A percentile compares a stretch with the other conserved stretches of the same genome.
Evolutionary conservation across 78 protist species (phyloP).

Genomic region (Mastigamoeba balamuthi): DNA sequence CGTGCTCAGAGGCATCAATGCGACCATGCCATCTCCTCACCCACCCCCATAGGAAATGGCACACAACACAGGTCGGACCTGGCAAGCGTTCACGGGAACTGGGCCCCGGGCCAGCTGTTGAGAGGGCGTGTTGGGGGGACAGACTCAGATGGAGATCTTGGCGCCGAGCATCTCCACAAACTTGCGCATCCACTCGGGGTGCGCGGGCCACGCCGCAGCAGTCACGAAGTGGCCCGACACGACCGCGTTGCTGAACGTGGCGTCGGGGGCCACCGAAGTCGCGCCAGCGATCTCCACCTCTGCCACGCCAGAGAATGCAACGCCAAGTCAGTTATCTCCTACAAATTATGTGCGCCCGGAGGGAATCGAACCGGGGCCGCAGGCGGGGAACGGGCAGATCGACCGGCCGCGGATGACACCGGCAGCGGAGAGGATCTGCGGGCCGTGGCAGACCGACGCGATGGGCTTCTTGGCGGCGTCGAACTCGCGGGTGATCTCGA

Average conservation of each 20-base stretch:
- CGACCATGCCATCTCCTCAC: too few relatives aligned
- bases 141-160: slow-evolving; percentile 4
- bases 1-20: too few relatives aligned
- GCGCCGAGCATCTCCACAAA: slow-evolving; percentile 29
- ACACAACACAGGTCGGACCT: too few relatives aligned
- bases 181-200: not conserved
- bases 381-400: slow-evolving; percentile 25
- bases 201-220: slow-evolving; percentile 41
- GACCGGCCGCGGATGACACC: slow-evolving; percentile 5
- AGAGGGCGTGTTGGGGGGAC: too few relatives aligned
- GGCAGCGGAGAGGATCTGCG: slow-evolving; percentile 25
- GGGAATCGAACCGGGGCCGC: slow-evolving; percentile 2
- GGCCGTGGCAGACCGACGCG: slow-evolving; percentile 35
- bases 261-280: not conserved
- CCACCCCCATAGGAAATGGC: too few relatives aligned
- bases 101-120: too few relatives aligned
- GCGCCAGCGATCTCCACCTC: slow-evolving; percentile 20
- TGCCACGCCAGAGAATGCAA: not conserved
- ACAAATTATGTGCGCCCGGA: not conserved
- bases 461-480: slow-evolving; percentile 11
- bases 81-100: too few relatives aligned
- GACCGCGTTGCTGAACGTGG: slow-evolving; percentile 5
- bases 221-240: not conserved
- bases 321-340: not conserved
- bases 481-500: slow-evolving; percentile 9